Percentiles rank a stretch among this genome's conserved stretches.
Conservation (phyloP, 805 yeast species). For the Wickerhamomyces canadensis region DNA sequence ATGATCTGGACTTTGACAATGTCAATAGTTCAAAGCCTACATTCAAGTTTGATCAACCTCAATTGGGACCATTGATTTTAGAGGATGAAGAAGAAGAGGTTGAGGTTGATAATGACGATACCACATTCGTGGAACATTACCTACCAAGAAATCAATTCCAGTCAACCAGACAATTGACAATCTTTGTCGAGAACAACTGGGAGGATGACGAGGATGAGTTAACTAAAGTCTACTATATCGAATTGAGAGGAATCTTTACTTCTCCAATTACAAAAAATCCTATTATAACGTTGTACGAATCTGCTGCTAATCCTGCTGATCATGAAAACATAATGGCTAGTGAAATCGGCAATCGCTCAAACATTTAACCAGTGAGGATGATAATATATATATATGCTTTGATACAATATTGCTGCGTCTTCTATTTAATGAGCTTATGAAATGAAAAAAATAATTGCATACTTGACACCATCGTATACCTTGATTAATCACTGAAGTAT, state of each 20-base stretch:
- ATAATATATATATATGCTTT: no score
- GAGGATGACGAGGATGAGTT: conserved; percentile 55
- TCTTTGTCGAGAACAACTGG: conserved; percentile 66
- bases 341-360: conserved; percentile 13
- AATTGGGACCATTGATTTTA: conserved; percentile 41
- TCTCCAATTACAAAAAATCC: conserved; percentile 59
- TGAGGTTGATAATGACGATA: conserved; percentile 34
- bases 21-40: conserved; percentile 44
- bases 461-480: not conserved
- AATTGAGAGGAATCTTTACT: conserved; percentile 66
- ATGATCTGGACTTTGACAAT: conserved; percentile 67
- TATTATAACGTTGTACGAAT: conserved; percentile 72
- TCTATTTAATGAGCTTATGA: conserved; percentile 5
- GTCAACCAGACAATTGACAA: conserved; percentile 58
- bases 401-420: no score
- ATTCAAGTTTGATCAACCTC: conserved; percentile 58
- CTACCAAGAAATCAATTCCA: conserved; percentile 72
- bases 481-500: conserved; percentile 8
- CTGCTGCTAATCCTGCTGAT: conserved; percentile 90
- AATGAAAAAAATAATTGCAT: not conserved
- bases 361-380: no score
- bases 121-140: conserved; percentile 71
- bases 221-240: conserved; percentile 60
- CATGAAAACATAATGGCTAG: conserved; percentile 42
- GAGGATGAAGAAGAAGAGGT: conserved; percentile 32